phyloP scores from a whole-genome alignment of 306 rosid species.

The Cyclanthera cordifolia region DNA sequence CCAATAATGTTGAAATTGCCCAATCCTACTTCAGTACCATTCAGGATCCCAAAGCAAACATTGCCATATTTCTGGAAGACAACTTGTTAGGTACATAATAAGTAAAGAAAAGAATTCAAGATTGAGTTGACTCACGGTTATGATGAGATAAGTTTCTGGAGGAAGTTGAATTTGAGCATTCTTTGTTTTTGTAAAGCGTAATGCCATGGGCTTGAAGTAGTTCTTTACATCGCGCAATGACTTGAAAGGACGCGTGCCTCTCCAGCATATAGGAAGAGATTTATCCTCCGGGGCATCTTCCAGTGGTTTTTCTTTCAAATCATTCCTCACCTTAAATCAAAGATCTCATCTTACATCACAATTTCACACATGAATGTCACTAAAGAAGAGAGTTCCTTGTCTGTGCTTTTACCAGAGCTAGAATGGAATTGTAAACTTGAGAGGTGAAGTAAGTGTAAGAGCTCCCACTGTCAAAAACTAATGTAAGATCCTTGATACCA shows the following conservation, averaged over 20 bases:
- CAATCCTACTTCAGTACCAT: constrained; percentile 36
- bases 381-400: neutral
- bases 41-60: constrained; percentile 70
- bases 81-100: constrained; percentile 13
- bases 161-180: constrained; percentile 39
- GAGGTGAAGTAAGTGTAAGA: constrained; percentile 65
- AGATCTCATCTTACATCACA: neutral
- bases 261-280: constrained; percentile 67
- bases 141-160: constrained; percentile 50
- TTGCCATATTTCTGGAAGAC: constrained; percentile 39
- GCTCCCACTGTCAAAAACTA: constrained; percentile 82
- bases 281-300: constrained; percentile 28
- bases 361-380: neutral
- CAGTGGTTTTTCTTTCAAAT: constrained; percentile 47
- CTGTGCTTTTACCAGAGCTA: constrained; percentile 40
- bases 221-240: constrained; percentile 30
- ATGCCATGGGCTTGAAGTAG: constrained; percentile 41
- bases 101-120: neutral
- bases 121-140: constrained; percentile 31
- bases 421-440: constrained; percentile 28
- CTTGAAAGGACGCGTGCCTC: constrained; percentile 46
- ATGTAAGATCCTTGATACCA: constrained; percentile 31
- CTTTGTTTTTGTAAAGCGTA: constrained; percentile 34
- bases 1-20: constrained; percentile 49
- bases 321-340: constrained; percentile 34